These are phyloP conservation scores for Hygrocybe punicea DNA, from an alignment of 768 basidiomycete species.

Conservation along the genomic window DNA sequence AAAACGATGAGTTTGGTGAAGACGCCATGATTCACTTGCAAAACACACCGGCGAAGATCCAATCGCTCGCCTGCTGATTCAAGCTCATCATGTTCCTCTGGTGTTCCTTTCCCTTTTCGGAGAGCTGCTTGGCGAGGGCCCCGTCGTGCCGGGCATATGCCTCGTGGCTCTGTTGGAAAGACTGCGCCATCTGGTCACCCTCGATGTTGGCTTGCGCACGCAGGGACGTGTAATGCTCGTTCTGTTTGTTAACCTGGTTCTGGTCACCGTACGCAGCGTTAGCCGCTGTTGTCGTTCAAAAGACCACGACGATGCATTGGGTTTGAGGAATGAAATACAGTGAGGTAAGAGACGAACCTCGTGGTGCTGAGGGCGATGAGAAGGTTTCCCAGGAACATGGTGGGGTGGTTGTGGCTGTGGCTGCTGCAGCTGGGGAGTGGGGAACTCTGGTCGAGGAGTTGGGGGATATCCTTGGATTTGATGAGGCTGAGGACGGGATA, in stretches of 20 bases:
- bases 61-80: conserved; percentile 79
- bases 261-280: conserved; percentile 48
- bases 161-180: conserved; percentile 68
- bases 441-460: no score
- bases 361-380: conserved; percentile 2
- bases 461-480: background rate
- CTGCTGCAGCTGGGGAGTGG: no score
- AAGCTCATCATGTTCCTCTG: conserved; percentile 72
- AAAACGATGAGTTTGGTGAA: conserved; percentile 1
- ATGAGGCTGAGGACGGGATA: no score
- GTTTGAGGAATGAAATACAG: no score
- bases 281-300: no score
- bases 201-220: conserved; percentile 74
- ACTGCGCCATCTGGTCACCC: conserved; percentile 72
- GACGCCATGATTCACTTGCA: conserved; percentile 2
- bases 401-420: no score
- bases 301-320: no score
- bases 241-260: conserved; percentile 62
- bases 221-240: conserved; percentile 65
- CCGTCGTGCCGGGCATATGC: conserved; percentile 75
- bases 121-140: conserved; percentile 76
- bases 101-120: conserved; percentile 75
- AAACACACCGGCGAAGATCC: conserved; percentile 75
- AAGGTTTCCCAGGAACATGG: background rate
- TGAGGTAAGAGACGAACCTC: background rate